Evolutionary conservation across 1,284 basidiomycete species (phyloP), one percentile per base, ranked within the genome.

Genomic region (Apiotrichum sp.): DNA sequence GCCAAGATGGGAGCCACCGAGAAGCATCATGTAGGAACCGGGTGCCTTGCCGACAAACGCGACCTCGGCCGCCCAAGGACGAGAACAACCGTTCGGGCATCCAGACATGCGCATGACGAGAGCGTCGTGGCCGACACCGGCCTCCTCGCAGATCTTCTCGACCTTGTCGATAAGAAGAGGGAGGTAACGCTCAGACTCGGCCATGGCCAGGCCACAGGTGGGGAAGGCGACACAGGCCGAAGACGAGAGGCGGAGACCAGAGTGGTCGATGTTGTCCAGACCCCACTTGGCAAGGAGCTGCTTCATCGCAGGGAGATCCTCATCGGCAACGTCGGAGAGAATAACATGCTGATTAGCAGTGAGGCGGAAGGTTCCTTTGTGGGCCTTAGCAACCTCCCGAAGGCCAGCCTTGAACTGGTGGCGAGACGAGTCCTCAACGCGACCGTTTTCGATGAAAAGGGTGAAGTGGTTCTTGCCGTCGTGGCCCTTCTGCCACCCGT

Each of bases 91-190:
- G 71, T 95, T 95, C 10, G 92, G 92, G 72, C 92, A 95, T 42
- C 92, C 91, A 14, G 91, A 93, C 95, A 98, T 98, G 57, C 95
- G 85, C 91, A 98, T 96, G 56, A 96, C 86, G 63, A 98, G 93
- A 2, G 89, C 87, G 74, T 97, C 93, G 71, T 93, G 88, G 53
- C 91, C 83, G 47, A 98, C 80, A 32, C 95, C 95, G 65, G 86
- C 88, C 71, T 92, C 88, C 72, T 98, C 93, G 70, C 90, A 91
- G 35, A 98, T 87, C 76, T 86, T 85, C 79, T 98, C 96, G 32
- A 98, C 86, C 79, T 98, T 98, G 79, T 91, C 89, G 62, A 98
- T 82, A 47, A 98, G 84, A 31, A 95, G 68, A 8, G 96, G 96
- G n/a, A 98, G 80, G 76, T 97, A 98, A 84, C 89, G 80, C 74